phyloP scores from a whole-genome alignment of 2,329 filamentous ascomycete species.

The Aspergillus floridensis region DNA sequence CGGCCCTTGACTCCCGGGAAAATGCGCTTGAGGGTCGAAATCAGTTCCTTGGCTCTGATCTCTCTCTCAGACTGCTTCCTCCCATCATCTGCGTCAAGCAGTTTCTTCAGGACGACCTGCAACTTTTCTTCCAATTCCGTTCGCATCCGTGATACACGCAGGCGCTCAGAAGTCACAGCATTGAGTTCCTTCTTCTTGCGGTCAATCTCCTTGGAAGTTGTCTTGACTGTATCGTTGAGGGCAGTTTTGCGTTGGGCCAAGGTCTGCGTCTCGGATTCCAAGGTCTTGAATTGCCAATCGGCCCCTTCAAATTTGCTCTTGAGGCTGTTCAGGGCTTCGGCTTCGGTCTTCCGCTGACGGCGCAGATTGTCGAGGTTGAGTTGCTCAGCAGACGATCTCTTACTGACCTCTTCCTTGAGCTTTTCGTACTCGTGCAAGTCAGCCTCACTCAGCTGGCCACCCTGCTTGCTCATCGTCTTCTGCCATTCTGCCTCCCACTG shows the following conservation, averaged over 20 bases:
- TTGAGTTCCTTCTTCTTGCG: constrained; percentile 89
- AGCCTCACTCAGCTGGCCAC: constrained; percentile 76
- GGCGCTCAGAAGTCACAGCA: constrained; percentile 75
- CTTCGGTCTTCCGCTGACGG: constrained; percentile 85
- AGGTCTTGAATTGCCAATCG: constrained; percentile 69
- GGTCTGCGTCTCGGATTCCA: constrained; percentile 67
- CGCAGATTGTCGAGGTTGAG: constrained; percentile 80
- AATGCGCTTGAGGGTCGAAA: constrained; percentile 81
- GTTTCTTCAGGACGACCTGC: constrained; percentile 72
- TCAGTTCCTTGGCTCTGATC: constrained; percentile 72
- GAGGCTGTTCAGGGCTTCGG: constrained; percentile 84
- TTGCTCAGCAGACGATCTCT: constrained; percentile 76
- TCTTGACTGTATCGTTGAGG: constrained; percentile 62
- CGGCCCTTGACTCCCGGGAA: constrained; percentile 90
- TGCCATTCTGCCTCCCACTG: constrained; percentile 87
- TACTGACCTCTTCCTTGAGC: constrained; percentile 79
- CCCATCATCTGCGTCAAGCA: constrained; percentile 82
- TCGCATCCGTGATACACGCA: constrained; percentile 74
- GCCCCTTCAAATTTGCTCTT: constrained; percentile 82
- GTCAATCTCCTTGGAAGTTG: constrained; percentile 74
- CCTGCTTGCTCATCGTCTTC: constrained; percentile 79
- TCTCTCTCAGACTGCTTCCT: constrained; percentile 84
- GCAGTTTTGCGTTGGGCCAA: constrained; percentile 67
- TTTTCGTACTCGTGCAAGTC: constrained; percentile 88
- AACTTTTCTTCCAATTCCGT: constrained; percentile 93